phyloP scores from a whole-genome alignment of 176 grass and related monocot species.

The Lolium perenne region DNA sequence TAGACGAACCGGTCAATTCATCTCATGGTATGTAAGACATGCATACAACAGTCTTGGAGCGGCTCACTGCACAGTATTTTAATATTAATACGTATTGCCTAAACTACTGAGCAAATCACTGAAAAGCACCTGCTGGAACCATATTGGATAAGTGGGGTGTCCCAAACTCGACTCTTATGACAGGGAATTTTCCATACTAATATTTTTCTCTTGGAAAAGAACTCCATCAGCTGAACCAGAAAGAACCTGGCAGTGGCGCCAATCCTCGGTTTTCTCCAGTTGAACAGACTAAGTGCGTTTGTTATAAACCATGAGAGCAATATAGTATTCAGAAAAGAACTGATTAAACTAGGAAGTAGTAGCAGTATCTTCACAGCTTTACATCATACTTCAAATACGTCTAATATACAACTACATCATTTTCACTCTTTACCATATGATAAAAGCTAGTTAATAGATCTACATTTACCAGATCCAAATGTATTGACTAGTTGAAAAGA shows the following conservation, averaged over 20 bases:
- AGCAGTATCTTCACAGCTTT: conserved; percentile 20
- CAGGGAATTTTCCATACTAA: not conserved
- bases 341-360: conserved; percentile 29
- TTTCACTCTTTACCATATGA: not conserved
- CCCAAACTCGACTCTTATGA: conserved; percentile 9
- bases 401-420: not conserved
- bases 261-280: conserved; percentile 13
- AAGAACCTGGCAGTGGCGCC: conserved; percentile 9
- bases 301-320: not conserved
- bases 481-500: not conserved
- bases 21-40: conserved; percentile 2
- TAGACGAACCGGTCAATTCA: not conserved
- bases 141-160: not conserved
- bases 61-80: not conserved
- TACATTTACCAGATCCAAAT: not conserved
- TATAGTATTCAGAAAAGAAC: conserved; percentile 24
- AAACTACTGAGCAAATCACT: not conserved
- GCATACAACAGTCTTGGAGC: not conserved
- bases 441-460: conserved; percentile 2
- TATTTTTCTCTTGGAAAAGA: not conserved
- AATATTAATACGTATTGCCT: not conserved
- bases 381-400: conserved; percentile 8
- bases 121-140: not conserved
- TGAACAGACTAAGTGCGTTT: not conserved
- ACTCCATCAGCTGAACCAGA: conserved; percentile 15